These are phyloP conservation scores for Globisporangium splendens DNA, from an alignment of 352 stramenopile species.

Conservation along the genomic window DNA sequence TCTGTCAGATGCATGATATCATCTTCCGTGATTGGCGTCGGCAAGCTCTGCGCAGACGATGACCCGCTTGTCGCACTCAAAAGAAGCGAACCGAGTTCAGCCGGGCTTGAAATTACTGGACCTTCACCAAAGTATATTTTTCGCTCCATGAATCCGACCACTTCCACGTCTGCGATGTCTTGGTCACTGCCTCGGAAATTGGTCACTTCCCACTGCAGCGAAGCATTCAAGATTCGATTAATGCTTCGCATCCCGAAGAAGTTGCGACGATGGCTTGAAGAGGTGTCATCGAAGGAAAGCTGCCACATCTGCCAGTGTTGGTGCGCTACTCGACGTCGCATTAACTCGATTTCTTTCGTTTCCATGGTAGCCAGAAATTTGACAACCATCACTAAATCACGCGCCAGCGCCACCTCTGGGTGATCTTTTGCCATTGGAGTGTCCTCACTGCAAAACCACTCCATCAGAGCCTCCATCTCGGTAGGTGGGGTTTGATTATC, in stretches of 20 bases:
- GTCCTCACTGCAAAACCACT: slow-evolving; percentile 83
- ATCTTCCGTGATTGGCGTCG: slow-evolving; percentile 89
- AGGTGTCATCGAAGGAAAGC: slow-evolving; percentile 84
- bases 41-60: slow-evolving; percentile 19
- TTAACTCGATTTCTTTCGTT: slow-evolving; percentile 86
- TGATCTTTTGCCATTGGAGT: slow-evolving; percentile 81
- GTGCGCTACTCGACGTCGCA: slow-evolving; percentile 70
- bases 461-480: slow-evolving; percentile 90
- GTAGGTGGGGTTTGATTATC: slow-evolving; percentile 77
- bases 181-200: slow-evolving; percentile 87
- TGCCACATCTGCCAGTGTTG: slow-evolving; percentile 88
- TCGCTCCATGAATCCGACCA: slow-evolving; percentile 83
- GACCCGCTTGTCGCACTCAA: slow-evolving; percentile 47
- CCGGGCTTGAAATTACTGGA: slow-evolving; percentile 74
- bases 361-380: slow-evolving; percentile 91
- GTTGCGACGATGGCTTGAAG: slow-evolving; percentile 64
- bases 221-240: slow-evolving; percentile 57
- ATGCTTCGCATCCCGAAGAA: slow-evolving; percentile 77
- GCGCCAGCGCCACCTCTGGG: slow-evolving; percentile 70
- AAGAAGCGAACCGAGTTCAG: slow-evolving; percentile 58
- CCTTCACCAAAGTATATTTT: slow-evolving; percentile 89
- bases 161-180: slow-evolving; percentile 87
- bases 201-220: slow-evolving; percentile 83
- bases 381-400: slow-evolving; percentile 80
- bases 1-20: slow-evolving; percentile 97